These are phyloP conservation scores for Gossypium ekmanianum DNA, from an alignment of 345 rosid species.

Conservation along the genomic window DNA sequence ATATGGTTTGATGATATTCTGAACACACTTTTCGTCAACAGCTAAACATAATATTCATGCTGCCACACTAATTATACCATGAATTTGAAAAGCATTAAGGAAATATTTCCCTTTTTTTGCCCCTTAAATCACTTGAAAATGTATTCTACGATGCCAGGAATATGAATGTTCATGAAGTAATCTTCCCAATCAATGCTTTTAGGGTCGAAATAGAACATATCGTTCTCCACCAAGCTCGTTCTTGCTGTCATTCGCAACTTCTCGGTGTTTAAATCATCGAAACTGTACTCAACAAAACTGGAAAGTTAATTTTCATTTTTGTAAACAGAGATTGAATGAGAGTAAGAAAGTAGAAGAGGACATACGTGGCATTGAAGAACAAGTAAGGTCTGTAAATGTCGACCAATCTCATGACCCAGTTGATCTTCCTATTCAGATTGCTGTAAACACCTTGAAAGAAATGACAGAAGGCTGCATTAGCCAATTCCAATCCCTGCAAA, in stretches of 20 bases:
- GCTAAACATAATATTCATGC: background rate
- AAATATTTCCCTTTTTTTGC: background rate
- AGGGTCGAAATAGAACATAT: slow-evolving; percentile 20
- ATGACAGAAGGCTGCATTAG: slow-evolving; percentile 43
- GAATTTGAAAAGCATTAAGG: background rate
- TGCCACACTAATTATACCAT: background rate
- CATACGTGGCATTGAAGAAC: slow-evolving; percentile 75
- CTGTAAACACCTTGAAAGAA: slow-evolving; percentile 35
- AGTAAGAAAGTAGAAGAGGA: background rate
- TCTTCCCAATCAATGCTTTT: slow-evolving; percentile 20
- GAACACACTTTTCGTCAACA: background rate
- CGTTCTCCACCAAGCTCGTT: slow-evolving; percentile 8
- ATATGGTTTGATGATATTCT: background rate
- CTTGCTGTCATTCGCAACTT: slow-evolving; percentile 21
- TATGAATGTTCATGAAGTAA: slow-evolving; percentile 19
- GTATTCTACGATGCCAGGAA: slow-evolving; percentile 19
- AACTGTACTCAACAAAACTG: background rate
- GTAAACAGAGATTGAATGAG: too few relatives aligned
- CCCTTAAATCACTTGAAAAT: background rate
- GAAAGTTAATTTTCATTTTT: too few relatives aligned
- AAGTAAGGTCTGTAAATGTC: slow-evolving; percentile 80
- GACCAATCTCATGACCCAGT: slow-evolving; percentile 51
- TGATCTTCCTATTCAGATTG: slow-evolving; percentile 52
- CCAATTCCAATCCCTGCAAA: slow-evolving; percentile 43
- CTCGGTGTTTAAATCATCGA: slow-evolving; percentile 28